Evolutionary conservation across 805 yeast genomes (phyloP).

Genomic region (Candida oleophila): DNA sequence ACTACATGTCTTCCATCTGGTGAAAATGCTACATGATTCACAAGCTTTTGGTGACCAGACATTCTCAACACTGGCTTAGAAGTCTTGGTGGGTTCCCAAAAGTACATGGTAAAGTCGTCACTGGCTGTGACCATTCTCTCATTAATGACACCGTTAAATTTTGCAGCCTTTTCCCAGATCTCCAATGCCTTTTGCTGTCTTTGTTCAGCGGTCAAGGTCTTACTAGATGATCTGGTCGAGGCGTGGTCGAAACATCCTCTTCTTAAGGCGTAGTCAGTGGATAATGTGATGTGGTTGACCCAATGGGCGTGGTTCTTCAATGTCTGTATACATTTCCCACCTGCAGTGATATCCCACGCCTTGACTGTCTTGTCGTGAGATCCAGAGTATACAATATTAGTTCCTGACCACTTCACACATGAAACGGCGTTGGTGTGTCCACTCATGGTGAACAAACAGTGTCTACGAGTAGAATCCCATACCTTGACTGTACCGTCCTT

Average conservation of each 20-base stretch:
- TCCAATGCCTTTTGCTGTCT: conserved; percentile 51
- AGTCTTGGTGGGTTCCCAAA: conserved; percentile 88
- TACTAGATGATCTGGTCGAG: conserved; percentile 38
- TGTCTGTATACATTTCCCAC: conserved; percentile 76
- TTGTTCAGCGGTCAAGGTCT: conserved; percentile 22
- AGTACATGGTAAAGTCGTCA: conserved; percentile 96
- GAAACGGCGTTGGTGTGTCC: conserved; percentile 91
- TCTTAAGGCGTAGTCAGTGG: conserved; percentile 85
- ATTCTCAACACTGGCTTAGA: conserved; percentile 85
- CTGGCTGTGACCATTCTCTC: conserved; percentile 93
- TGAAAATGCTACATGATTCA: conserved; percentile 91
- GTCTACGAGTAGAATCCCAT: conserved; percentile 81
- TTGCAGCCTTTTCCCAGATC: conserved; percentile 63
- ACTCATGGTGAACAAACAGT: conserved; percentile 65
- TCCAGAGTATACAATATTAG: conserved; percentile 77
- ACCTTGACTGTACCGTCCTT: conserved; percentile 87
- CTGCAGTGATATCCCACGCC: conserved; percentile 78
- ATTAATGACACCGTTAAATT: conserved; percentile 48
- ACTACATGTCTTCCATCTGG: conserved; percentile 93
- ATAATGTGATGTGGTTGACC: conserved; percentile 91
- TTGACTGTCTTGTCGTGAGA: conserved; percentile 94
- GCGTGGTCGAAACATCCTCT: conserved; percentile 84
- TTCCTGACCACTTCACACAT: conserved; percentile 97
- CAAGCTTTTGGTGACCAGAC: conserved; percentile 97
- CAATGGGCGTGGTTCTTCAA: conserved; percentile 93